phyloP scores from a whole-genome alignment of 2,329 filamentous ascomycete genomes.

The Phaeophleospora eucalypticola region DNA sequence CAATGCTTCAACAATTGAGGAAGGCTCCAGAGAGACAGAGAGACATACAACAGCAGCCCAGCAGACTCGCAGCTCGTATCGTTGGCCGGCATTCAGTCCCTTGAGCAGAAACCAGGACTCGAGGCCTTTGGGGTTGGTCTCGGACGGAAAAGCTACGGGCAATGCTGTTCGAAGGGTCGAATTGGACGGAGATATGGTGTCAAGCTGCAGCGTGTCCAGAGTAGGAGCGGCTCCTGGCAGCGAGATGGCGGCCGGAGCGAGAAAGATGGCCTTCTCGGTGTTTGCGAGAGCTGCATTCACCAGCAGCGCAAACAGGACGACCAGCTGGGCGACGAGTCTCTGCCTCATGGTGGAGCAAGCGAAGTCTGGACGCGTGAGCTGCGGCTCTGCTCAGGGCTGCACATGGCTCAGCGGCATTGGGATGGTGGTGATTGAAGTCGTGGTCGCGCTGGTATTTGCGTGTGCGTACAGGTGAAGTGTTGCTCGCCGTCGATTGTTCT shows the following conservation, averaged over 20 bases:
- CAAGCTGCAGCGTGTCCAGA: slow-evolving; percentile 59
- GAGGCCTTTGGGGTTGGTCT: slow-evolving; percentile 51
- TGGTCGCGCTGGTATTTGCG: too few species aligned
- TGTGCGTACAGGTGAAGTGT: too few species aligned
- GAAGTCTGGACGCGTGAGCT: neutral
- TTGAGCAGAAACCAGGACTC: slow-evolving; percentile 78
- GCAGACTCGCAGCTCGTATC: slow-evolving; percentile 89
- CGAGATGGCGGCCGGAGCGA: slow-evolving; percentile 59
- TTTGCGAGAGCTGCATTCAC: slow-evolving; percentile 55
- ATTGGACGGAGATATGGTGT: slow-evolving; percentile 53
- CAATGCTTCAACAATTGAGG: neutral
- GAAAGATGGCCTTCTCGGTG: slow-evolving; percentile 87
- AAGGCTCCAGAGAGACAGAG: neutral
- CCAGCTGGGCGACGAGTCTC: slow-evolving; percentile 10
- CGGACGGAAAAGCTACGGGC: slow-evolving; percentile 62
- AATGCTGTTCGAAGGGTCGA: slow-evolving; percentile 59
- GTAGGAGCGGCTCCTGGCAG: slow-evolving; percentile 55
- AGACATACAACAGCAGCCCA: slow-evolving; percentile 83
- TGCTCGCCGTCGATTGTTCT: too few species aligned
- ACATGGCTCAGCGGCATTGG: neutral
- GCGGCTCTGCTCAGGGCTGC: neutral
- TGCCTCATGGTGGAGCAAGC: slow-evolving; percentile 23
- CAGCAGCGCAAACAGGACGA: slow-evolving; percentile 25
- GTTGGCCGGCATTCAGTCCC: slow-evolving; percentile 62
- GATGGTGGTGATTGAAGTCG: too few species aligned